These are phyloP conservation scores for Annulohypoxylon nitens DNA, from an alignment of 495 filamentous ascomycete genomes.

Conservation along the genomic window DNA sequence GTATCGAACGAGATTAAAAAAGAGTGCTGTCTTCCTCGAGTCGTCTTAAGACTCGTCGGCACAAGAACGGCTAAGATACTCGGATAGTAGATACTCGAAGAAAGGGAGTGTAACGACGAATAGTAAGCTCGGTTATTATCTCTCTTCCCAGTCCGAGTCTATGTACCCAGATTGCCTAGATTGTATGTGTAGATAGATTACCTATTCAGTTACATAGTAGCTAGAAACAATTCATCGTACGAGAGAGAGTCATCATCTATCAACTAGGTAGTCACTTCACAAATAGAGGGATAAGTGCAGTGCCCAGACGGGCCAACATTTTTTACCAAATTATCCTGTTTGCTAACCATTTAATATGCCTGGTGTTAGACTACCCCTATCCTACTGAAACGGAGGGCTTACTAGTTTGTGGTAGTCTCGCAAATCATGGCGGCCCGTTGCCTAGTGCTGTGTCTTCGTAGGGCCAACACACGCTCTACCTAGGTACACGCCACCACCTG, in stretches of 20 bases:
- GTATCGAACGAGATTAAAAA: constrained; percentile 39
- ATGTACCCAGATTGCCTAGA: background rate
- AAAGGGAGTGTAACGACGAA: constrained; percentile 32
- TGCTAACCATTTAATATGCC: constrained; percentile 40
- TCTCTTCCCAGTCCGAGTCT: constrained; percentile 29
- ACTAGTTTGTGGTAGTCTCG: constrained; percentile 35
- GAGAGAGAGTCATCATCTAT: constrained; percentile 11
- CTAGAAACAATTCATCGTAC: constrained; percentile 5
- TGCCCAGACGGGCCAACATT: constrained; percentile 41
- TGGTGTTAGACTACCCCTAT: constrained; percentile 19
- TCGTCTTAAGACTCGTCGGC: constrained; percentile 20
- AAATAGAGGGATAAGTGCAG: constrained; percentile 17
- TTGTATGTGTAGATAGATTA: background rate
- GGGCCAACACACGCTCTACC: background rate
- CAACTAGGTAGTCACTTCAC: constrained; percentile 5
- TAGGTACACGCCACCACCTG: constrained; percentile 27
- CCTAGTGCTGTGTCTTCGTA: constrained; percentile 23
- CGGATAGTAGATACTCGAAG: constrained; percentile 27
- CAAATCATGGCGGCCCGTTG: constrained; percentile 40
- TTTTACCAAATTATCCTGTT: constrained; percentile 44
- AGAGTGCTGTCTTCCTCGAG: constrained; percentile 7
- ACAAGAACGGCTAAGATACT: constrained; percentile 22
- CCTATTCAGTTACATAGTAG: background rate
- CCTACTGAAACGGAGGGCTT: constrained; percentile 39
- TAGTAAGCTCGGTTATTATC: constrained; percentile 45